A percentile compares a stretch with the other conserved stretches of the same genome.
Evolutionary conservation across 2,329 filamentous ascomycete genomes (phyloP).

Genomic region (Paecilomyces sp.): DNA sequence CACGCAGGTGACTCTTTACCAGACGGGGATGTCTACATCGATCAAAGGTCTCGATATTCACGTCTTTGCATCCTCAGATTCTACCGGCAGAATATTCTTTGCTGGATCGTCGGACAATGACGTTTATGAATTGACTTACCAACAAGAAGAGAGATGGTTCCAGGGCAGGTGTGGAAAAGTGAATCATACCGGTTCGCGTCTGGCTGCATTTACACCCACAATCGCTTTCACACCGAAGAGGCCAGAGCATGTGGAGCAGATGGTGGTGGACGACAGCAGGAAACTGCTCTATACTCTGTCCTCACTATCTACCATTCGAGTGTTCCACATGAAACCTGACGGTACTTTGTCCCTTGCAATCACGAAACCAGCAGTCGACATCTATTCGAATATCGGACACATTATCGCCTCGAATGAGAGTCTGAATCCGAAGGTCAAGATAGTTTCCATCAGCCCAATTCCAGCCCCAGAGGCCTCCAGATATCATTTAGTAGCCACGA

Average conservation of each 20-base stretch:
- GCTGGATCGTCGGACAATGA: slow-evolving; percentile 74
- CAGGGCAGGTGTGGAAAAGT: slow-evolving; percentile 78
- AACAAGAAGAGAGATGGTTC: slow-evolving; percentile 97
- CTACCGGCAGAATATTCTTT: slow-evolving; percentile 89
- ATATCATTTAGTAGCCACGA: slow-evolving; percentile 83
- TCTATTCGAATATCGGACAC: slow-evolving; percentile 70
- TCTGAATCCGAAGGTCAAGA: slow-evolving; percentile 62
- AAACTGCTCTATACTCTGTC: slow-evolving; percentile 89
- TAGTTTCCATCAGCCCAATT: slow-evolving; percentile 82
- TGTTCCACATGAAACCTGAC: slow-evolving; percentile 72
- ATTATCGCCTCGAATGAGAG: slow-evolving; percentile 66
- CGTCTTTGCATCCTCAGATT: slow-evolving; percentile 67
- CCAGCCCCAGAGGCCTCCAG: slow-evolving; percentile 74
- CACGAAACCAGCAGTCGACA: slow-evolving; percentile 45
- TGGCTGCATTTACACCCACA: slow-evolving; percentile 49
- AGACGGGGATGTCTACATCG: slow-evolving; percentile 76
- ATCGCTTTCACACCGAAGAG: slow-evolving; percentile 37
- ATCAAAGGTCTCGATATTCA: slow-evolving; percentile 70
- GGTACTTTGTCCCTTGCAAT: slow-evolving; percentile 48
- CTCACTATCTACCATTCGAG: slow-evolving; percentile 77
- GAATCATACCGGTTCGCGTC: slow-evolving; percentile 73
- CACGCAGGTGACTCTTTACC: slow-evolving; percentile 70
- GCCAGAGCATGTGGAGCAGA: slow-evolving; percentile 63
- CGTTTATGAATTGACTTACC: slow-evolving; percentile 89
- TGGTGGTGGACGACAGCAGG: slow-evolving; percentile 81